These are phyloP conservation scores for Tylopilus intermedius DNA, from an alignment of 768 basidiomycete genomes.

Conservation along the genomic window DNA sequence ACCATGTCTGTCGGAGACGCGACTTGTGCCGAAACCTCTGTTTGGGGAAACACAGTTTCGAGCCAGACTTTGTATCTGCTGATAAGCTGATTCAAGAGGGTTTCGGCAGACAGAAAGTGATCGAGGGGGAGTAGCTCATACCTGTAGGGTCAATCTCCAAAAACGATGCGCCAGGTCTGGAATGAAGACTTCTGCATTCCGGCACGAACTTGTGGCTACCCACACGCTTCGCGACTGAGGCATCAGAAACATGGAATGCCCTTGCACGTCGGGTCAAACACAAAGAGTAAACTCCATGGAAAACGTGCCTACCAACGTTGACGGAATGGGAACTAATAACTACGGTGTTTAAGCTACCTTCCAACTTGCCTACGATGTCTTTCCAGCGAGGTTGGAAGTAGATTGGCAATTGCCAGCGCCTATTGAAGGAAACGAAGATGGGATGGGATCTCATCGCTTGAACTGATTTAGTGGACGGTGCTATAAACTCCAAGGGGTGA, in stretches of 20 bases:
- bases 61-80: too few species aligned
- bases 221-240: conserved; percentile 65
- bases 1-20: too few species aligned
- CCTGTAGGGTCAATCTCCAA: conserved; percentile 90
- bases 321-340: conserved; percentile 36
- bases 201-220: conserved; percentile 72
- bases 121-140: conserved; percentile 25
- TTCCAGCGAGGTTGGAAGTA: conserved; percentile 98
- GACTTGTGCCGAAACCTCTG: too few species aligned
- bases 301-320: conserved; percentile 37
- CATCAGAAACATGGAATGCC: conserved; percentile 43
- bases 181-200: conserved; percentile 83
- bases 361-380: conserved; percentile 76
- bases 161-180: conserved; percentile 79
- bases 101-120: conserved; percentile 1
- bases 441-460: conserved; percentile 69
- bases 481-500: conserved; percentile 72
- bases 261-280: conserved; percentile 13
- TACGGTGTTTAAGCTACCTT: conserved; percentile 52
- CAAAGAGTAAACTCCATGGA: background rate
- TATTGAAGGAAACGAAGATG: conserved; percentile 66
- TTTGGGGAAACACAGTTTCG: too few species aligned
- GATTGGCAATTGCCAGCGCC: conserved; percentile 92
- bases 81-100: background rate
- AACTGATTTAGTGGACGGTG: conserved; percentile 69